Evolutionary conservation across 2,329 filamentous ascomycete species (phyloP), one percentile per base, ranked within the genome.

Genomic region (Xylariaceae sp.): DNA sequence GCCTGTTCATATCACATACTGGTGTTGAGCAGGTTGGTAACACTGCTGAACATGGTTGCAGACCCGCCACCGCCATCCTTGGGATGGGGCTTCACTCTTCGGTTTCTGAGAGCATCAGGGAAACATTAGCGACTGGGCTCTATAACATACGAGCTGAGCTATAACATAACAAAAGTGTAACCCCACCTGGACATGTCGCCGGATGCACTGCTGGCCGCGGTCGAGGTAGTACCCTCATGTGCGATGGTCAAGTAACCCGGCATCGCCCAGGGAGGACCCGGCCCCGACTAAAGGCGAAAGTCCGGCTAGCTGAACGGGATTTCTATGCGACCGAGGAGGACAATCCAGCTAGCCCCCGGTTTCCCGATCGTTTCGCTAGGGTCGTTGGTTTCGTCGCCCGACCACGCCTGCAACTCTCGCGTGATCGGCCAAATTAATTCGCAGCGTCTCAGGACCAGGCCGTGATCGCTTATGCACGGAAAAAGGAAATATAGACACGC

Each of bases 21-120:
- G 15, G 94, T 99, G 75, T 99, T 99, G 65, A 97, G 82, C 65
- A 99, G 80, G 74, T 99, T 99, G 76, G 97, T 88, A 66, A 94
- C 88, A 73, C 92, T 96, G 77, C 92, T 96, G 56, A 88, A 74
- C 85, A 90, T 96, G 67, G 90, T 89, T 67, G 94, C 94, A 71
- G 92, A 84, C 57, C 94, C 92, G 61, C 74, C 68, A 49, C 88
- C 88, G 58, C 81, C 83, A 74, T 89, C 85, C 76, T 92, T 92
- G 68, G 66, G 66, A 57, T 88, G 86, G 64, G 82, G 83, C 70
- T 86, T 77, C 30, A 74, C 79, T 67, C 81, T 77, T 72, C 86
- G 83, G 70, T 75, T 74, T 74, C 82, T 83, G 61, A 34, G 2
- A 18, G 44, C 10, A 3, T 3, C 11, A 53, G 50, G 4, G 4